Percentiles rank a stretch among this genome's conserved stretches.
These are phyloP conservation scores for Solanum tarapatanum DNA, from an alignment of 257 asterid genomes.

Conservation along the genomic window DNA sequence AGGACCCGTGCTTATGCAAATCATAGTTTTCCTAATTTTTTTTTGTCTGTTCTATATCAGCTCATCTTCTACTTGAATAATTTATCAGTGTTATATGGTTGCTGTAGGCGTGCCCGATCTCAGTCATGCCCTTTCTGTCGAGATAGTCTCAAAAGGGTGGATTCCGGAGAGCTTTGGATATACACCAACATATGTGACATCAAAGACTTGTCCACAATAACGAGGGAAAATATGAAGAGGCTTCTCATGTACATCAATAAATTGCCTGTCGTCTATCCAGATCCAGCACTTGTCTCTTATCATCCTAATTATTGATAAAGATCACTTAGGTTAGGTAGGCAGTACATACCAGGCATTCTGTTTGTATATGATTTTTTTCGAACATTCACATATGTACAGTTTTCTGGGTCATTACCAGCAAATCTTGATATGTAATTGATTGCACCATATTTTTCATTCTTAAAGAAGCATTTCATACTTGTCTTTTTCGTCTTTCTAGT, in stretches of 20 bases:
- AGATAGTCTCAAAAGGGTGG: conserved; percentile 52
- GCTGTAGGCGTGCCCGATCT: conserved; percentile 56
- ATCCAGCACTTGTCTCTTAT: conserved; percentile 34
- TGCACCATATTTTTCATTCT: not conserved
- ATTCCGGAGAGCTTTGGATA: conserved; percentile 78
- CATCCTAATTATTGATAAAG: conserved; percentile 35
- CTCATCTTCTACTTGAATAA: not conserved
- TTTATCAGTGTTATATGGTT: not conserved
- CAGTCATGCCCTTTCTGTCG: conserved; percentile 92
- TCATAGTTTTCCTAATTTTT: not conserved
- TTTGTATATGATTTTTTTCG: not conserved
- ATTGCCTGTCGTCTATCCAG: conserved; percentile 46
- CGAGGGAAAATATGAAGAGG: conserved; percentile 56
- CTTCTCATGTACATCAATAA: conserved; percentile 46
- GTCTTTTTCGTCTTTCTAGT: not conserved
- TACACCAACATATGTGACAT: conserved; percentile 55
- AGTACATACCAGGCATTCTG: not conserved
- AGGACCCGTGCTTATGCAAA: not conserved
- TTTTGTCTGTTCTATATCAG: not conserved
- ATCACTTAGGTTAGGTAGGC: not conserved
- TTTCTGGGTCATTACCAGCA: not conserved
- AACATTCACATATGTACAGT: not conserved
- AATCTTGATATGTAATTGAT: not conserved
- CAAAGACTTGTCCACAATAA: conserved; percentile 36
- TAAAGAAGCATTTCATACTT: not conserved